Base-by-base conservation (phyloP, 768 basidiomycete genomes). In the Tylopilus rubrobrunneus region DNA sequence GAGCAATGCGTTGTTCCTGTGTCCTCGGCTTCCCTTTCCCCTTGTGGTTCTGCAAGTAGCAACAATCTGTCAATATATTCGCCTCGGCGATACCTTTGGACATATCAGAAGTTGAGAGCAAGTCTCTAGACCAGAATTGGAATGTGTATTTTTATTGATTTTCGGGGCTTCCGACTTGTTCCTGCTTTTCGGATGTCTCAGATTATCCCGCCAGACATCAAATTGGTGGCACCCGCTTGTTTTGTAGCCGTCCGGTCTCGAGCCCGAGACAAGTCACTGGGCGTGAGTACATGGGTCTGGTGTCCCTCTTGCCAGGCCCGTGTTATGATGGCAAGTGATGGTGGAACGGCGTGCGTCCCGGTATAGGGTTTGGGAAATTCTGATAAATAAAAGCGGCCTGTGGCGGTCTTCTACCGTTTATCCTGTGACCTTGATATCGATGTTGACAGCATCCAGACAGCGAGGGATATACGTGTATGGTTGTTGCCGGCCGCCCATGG, bases 51-150 rank as follows among this genome's bases (percentile, higher is more conserved):
- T 47, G 31, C 39, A 19, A 23, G 48, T 49, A 44, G n/a, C 3
- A n/a, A 45, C 11, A 28, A 49, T 49, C 40, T 53, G 43, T 56
- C 28, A 36, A 37, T 45, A 23, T 23, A 14, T 37, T 15, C 36
- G n/a, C 55, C 60, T 56, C 57, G 66, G 65, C 14, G 58, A 58
- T 62, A 50, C 45, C 53, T 50, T 19, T 4, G 33, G 6, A 37
- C 11, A 36, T 17, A 39, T 40, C 31, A 10, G 28, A 50, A 41
- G 37, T 48, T 9, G 37, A 33, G 34, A 29, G 12, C 45, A n/a
- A 21, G 34, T 29, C 31, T 45, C 41, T 49, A 29, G 23, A 42
- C 48, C 45, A 54, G 46, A 56, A 46, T 59, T 48, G 43, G 57
- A 44, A 28, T 28, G 9, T 15, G 31, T 44, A 58, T 39, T 55